Evolutionary conservation across 1,139 yeast species (phyloP), one percentile per base, ranked within the genome.

Genomic region (Pichia sp.): DNA sequence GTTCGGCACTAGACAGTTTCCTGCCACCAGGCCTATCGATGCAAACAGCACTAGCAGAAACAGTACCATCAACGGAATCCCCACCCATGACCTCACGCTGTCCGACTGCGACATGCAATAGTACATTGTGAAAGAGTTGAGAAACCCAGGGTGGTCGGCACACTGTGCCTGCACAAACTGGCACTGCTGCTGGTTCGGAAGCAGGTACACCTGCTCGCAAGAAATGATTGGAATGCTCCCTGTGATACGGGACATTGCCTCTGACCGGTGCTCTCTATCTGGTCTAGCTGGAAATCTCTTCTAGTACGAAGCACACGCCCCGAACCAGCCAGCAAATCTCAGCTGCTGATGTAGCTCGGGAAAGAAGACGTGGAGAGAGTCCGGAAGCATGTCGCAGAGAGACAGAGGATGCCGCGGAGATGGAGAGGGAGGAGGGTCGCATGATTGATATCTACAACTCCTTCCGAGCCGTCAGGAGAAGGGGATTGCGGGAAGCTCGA

Each of bases 1-100:
- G 59, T 81, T 81, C 4, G 85, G 84, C 54, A 85, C 79, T 23
- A 81, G 67, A 60, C 71, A 80, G 51, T 80, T 81, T 19, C 83
- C 76, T 0, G 85, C 84, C 0, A 82, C 77, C n/a, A 75, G 56
- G 0, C 85, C 85, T 38, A 81, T 68, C 2, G 77, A 69, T 3
- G 74, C 63, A 61, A 81, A 81, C 51, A 75, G 62, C 4, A 70
- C 38, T 1, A 70, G 49, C 45, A 79, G 61, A 6, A 68, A 58
- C 0, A 67, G 16, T 0, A 59, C 31, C 0, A 65, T 41, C 11
- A 64, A 52, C 1, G 67, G 62, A 1, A 68, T 45, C 5, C 64
- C 53, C 2, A 64, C 59, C 47, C 61, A 57, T 4, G 65, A 67
- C 57, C 68, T 56, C 41, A 61, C 47, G 29, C 52, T 15, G 1